Evolutionary conservation across 2,329 filamentous ascomycete species (phyloP).

Genomic region (Cladosporium sp.): DNA sequence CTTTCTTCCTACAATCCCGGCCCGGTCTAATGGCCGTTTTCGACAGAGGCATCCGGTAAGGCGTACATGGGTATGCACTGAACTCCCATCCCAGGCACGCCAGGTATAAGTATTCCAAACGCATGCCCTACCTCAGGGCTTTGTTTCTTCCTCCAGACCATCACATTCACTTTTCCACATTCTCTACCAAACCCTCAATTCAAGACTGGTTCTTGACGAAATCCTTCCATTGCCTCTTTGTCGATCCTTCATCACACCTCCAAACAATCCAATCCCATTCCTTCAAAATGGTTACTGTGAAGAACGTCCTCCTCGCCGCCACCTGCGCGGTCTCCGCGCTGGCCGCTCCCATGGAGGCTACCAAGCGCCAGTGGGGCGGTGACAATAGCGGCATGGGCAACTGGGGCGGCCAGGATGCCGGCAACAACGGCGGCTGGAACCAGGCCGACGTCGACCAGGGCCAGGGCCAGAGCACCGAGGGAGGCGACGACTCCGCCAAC

Average conservation of each 20-base stretch:
- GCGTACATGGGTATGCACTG: not conserved
- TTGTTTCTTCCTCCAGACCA: not conserved
- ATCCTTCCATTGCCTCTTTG: conserved; percentile 1
- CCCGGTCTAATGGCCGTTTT: not conserved
- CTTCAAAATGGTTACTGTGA: conserved; percentile 10
- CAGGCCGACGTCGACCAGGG: not conserved
- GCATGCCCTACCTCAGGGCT: conserved; percentile 10
- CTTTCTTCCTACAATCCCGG: not conserved
- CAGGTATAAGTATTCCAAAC: conserved; percentile 7
- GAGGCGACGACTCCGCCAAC: not conserved
- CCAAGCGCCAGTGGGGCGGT: conserved; percentile 9
- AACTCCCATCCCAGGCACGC: not conserved
- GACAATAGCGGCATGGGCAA: not conserved
- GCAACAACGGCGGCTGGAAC: not conserved
- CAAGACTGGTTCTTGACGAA: conserved; percentile 12
- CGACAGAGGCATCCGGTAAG: not conserved
- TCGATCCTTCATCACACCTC: not conserved
- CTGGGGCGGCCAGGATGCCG: conserved; percentile 1
- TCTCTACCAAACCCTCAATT: conserved; percentile 1
- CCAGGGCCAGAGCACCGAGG: not conserved
- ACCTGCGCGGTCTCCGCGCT: conserved; percentile 7
- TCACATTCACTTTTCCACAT: too few relatives aligned
- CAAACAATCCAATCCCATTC: not conserved
- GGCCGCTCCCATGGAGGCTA: conserved; percentile 6
- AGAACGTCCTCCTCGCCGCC: conserved; percentile 11